Conservation (phyloP, 805 yeast species). For the Saturnispora hagleri region DNA sequence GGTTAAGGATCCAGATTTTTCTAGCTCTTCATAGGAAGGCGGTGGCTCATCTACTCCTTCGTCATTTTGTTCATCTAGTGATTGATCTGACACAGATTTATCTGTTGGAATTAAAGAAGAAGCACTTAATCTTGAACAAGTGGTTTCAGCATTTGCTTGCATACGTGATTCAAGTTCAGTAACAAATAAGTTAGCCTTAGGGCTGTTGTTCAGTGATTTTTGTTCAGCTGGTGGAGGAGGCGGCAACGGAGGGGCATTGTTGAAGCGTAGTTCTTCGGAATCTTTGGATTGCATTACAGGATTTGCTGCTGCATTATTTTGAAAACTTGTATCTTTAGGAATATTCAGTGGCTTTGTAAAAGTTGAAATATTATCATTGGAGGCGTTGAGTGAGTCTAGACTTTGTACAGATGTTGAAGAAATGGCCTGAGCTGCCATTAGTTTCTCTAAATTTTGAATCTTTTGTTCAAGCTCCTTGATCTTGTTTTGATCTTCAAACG, state of each 20-base stretch:
- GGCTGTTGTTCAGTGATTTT: conserved; percentile 19
- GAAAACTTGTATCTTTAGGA: neutral
- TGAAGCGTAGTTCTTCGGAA: neutral
- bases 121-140: conserved; percentile 13
- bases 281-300: neutral
- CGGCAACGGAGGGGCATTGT: conserved; percentile 21
- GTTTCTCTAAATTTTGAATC: conserved; percentile 23
- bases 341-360: neutral
- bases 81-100: conserved; percentile 14
- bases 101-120: conserved; percentile 21
- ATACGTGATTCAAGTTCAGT: conserved; percentile 6
- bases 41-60: conserved; percentile 20
- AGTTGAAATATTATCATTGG: neutral
- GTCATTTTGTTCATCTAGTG: conserved; percentile 9
- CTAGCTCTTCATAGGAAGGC: conserved; percentile 28
- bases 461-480: conserved; percentile 27
- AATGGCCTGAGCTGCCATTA: conserved; percentile 14
- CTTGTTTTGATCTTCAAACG: conserved; percentile 12
- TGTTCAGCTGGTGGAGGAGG: conserved; percentile 24
- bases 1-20: conserved; percentile 26
- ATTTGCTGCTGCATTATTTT: neutral
- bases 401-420: neutral
- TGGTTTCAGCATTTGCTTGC: neutral
- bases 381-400: neutral
- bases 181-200: conserved; percentile 18